These are phyloP conservation scores for Penicillium samsonianum DNA, from an alignment of 495 filamentous ascomycete species.

Conservation along the genomic window DNA sequence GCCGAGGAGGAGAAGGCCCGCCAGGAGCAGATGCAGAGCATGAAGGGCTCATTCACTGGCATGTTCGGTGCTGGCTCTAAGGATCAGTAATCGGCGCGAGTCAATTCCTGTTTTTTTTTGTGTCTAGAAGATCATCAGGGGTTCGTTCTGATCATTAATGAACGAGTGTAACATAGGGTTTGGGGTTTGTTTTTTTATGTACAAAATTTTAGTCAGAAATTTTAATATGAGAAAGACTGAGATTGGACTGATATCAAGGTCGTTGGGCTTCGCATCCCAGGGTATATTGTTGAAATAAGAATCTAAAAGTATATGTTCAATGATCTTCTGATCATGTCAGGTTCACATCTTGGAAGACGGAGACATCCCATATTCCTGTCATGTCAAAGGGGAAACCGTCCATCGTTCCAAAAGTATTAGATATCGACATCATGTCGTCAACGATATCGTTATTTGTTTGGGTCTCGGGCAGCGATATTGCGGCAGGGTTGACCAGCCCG, in stretches of 20 bases:
- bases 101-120: constrained; percentile 10
- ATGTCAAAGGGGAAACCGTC: constrained; percentile 54
- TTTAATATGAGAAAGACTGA: constrained; percentile 32
- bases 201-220: constrained; percentile 40
- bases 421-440: constrained; percentile 55
- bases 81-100: constrained; percentile 27
- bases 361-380: constrained; percentile 54
- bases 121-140: constrained; percentile 31
- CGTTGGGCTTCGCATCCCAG: constrained; percentile 13
- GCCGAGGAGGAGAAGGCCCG: constrained; percentile 79
- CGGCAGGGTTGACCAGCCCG: constrained; percentile 45
- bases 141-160: constrained; percentile 30
- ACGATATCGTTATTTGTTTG: constrained; percentile 54
- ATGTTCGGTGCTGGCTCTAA: constrained; percentile 51
- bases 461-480: constrained; percentile 48
- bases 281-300: constrained; percentile 28
- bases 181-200: constrained; percentile 34
- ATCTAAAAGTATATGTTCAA: constrained; percentile 6
- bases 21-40: constrained; percentile 87
- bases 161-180: constrained; percentile 49
- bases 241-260: constrained; percentile 22
- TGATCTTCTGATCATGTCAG: constrained; percentile 26
- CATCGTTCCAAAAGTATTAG: constrained; percentile 52
- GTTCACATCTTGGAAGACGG: constrained; percentile 51
- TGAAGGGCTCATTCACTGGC: constrained; percentile 65